Conservation (phyloP, 2,329 filamentous ascomycete species). For the Penicillium nordicum region DNA sequence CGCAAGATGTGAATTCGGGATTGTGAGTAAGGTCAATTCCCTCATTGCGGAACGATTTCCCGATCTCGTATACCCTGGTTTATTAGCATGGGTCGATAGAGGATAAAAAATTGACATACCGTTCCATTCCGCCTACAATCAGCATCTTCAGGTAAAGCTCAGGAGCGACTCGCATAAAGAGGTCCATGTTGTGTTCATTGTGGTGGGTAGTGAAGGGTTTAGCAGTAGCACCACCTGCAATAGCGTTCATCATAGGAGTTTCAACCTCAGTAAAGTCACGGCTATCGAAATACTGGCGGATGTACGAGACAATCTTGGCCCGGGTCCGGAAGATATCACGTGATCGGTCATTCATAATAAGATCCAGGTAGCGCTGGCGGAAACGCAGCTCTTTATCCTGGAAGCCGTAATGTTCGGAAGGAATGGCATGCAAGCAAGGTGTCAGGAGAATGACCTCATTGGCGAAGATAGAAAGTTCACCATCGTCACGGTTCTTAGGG, state of each 20-base stretch:
- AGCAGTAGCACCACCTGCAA: constrained; percentile 91
- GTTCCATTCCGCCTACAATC: constrained; percentile 32
- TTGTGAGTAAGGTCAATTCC: constrained; percentile 92
- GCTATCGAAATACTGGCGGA: constrained; percentile 83
- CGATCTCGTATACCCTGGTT: constrained; percentile 61
- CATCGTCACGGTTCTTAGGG: constrained; percentile 83
- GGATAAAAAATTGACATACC: constrained; percentile 35
- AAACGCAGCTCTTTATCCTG: constrained; percentile 92
- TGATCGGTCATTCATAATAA: constrained; percentile 92
- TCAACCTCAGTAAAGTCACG: constrained; percentile 90
- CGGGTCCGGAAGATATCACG: constrained; percentile 80
- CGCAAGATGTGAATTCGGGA: constrained; percentile 94
- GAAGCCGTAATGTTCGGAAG: constrained; percentile 83
- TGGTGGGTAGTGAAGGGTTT: constrained; percentile 94
- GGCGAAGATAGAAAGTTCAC: constrained; percentile 92
- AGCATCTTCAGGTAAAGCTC: constrained; percentile 94
- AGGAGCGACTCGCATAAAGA: constrained; percentile 92
- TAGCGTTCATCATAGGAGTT: constrained; percentile 95
- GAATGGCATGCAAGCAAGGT: constrained; percentile 86
- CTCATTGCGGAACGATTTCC: constrained; percentile 93
- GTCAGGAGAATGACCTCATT: constrained; percentile 80
- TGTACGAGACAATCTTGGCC: constrained; percentile 81
- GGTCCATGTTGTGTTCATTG: constrained; percentile 91
- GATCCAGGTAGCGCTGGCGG: constrained; percentile 88
- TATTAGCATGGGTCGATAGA: too few relatives aligned